Conservation (phyloP, 2,329 filamentous ascomycete genomes). For the Fusarium protoensiforme region DNA sequence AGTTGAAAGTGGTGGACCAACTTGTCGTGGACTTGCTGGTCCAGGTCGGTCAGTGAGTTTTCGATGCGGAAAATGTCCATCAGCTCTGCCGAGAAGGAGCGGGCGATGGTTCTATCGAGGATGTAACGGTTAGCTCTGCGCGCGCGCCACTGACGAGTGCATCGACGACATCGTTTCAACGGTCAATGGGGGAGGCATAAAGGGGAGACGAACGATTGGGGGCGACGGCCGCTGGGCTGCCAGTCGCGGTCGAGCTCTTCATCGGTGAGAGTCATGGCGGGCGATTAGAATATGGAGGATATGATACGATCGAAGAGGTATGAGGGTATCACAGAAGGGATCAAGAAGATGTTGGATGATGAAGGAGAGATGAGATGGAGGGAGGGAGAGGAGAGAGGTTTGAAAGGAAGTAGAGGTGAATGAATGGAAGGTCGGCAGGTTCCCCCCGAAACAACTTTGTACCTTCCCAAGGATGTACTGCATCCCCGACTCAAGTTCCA, state of each 20-base stretch:
- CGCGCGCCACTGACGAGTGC: constrained; percentile 19
- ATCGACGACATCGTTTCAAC: constrained; percentile 2
- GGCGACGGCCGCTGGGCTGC: constrained; percentile 81
- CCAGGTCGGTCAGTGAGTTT: constrained; percentile 77
- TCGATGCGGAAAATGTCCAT: constrained; percentile 92
- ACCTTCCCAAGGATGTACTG: neutral
- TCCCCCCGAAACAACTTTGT: neutral
- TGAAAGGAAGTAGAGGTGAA: neutral
- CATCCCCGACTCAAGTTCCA: constrained; percentile 8
- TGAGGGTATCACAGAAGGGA: neutral
- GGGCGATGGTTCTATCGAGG: constrained; percentile 78
- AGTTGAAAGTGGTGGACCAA: constrained; percentile 57
- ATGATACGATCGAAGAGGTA: neutral
- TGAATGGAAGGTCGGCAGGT: neutral
- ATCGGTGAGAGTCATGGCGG: constrained; percentile 61
- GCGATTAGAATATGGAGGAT: neutral
- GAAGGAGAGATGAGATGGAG: neutral
- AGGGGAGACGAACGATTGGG: constrained; percentile 79
- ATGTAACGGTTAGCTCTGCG: constrained; percentile 21
- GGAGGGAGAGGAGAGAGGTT: neutral
- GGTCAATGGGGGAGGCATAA: constrained; percentile 68
- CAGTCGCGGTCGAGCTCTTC: constrained; percentile 80
- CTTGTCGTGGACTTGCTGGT: constrained; percentile 84
- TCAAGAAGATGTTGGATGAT: neutral
- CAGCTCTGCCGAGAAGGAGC: constrained; percentile 85